A percentile compares a stretch with the other conserved stretches of the same genome.
phyloP scores from a whole-genome alignment of 495 filamentous ascomycete species.

The Penicillium cinerascens region DNA sequence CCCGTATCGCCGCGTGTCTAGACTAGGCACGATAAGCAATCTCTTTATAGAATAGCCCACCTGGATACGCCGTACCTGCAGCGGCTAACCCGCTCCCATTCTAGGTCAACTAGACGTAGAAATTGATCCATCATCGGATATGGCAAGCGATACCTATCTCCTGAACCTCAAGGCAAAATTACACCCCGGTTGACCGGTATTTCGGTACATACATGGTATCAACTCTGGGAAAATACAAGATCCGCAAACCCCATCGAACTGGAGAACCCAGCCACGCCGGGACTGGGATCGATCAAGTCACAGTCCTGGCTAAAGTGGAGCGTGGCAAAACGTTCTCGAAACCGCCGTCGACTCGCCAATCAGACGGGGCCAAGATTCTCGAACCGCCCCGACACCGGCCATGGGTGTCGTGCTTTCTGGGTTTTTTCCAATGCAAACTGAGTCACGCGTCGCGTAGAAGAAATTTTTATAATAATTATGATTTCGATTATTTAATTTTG shows the following conservation, averaged over 20 bases:
- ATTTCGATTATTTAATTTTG: no score
- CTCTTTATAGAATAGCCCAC: no score
- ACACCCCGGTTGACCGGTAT: no score
- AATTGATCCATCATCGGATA: background rate
- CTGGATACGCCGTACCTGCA: no score
- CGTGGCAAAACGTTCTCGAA: constrained; percentile 41
- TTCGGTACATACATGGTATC: background rate
- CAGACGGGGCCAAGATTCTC: constrained; percentile 4
- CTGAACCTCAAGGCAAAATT: constrained; percentile 4
- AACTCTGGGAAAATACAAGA: constrained; percentile 11
- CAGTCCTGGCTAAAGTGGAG: constrained; percentile 25
- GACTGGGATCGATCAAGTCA: constrained; percentile 11
- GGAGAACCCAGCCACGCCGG: constrained; percentile 17
- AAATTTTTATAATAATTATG: no score
- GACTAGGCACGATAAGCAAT: no score
- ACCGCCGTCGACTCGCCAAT: constrained; percentile 16
- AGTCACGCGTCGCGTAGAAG: no score
- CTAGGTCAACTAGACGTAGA: no score
- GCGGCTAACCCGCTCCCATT: no score
- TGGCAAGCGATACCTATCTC: background rate
- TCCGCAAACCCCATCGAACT: constrained; percentile 12
- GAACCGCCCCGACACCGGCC: constrained; percentile 36
- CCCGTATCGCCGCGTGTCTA: no score
- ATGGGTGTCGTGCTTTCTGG: no score
- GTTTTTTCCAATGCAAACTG: no score